These are phyloP conservation scores for Carex scoparia DNA, from an alignment of 176 grass and related monocot species.

Conservation along the genomic window DNA sequence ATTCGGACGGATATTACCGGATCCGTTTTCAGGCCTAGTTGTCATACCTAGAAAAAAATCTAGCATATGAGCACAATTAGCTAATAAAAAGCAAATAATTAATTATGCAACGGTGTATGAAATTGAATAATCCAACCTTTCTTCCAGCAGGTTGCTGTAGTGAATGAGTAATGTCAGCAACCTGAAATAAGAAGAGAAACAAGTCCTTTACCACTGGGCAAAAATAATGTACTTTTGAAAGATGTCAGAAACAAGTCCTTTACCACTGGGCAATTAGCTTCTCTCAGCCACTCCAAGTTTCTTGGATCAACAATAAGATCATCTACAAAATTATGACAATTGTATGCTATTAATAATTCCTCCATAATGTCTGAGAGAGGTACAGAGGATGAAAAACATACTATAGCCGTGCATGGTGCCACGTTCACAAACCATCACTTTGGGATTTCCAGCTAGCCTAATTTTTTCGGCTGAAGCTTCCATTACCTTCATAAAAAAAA, in stretches of 20 bases:
- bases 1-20: too few relatives aligned
- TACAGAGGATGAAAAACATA: conserved; percentile 35
- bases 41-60: neutral
- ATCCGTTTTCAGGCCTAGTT: neutral
- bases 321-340: conserved; percentile 40
- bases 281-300: conserved; percentile 93
- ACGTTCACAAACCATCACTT: conserved; percentile 98
- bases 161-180: conserved; percentile 94
- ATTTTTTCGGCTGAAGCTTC: conserved; percentile 67
- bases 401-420: conserved; percentile 99
- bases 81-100: conserved; percentile 8
- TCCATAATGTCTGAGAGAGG: conserved; percentile 1
- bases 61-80: neutral
- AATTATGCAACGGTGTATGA: neutral
- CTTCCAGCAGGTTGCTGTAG: conserved; percentile 90
- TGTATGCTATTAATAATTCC: conserved; percentile 17
- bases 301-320: conserved; percentile 97
- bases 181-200: conserved; percentile 45
- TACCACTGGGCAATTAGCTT: conserved; percentile 94
- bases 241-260: conserved; percentile 31
- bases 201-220: conserved; percentile 68
- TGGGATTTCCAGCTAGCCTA: conserved; percentile 84
- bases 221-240: conserved; percentile 11
- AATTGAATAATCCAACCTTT: conserved; percentile 53
- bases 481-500: conserved; percentile 18